Base-by-base conservation (phyloP, 805 yeast species). In the Lipomyces sp. region DNA sequence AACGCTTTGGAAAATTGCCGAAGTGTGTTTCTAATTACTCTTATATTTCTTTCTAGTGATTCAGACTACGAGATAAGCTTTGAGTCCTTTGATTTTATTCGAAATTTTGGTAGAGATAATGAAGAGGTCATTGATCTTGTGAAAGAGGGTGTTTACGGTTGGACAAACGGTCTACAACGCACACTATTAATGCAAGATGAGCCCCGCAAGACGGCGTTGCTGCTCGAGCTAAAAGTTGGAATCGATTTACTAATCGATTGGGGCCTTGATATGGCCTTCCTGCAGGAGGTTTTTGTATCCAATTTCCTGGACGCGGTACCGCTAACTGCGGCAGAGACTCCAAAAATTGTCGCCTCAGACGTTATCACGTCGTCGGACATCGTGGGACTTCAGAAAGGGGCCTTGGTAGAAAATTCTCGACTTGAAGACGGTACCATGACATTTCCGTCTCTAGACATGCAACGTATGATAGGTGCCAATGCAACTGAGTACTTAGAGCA, bases 1-100 rank as follows among this genome's bases (percentile, higher is more conserved):
- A 67, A 72, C 29, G 75, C 83, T 0, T 76, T 85, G 61, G 75
- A 75, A 29, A 67, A 73, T 10, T 72, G 83, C 24, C 62, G 82
- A 3, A 80, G 83, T 0, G 64, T 75, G 10, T 53, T 81, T 1
- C 57, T 84, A 6, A 82, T 79, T 15, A 77, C 78, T 2, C 32
- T 80, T n/a, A 63, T 77, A 7, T 71, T 75, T 4, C 62, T 73
- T 42, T 72, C 51, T 32, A 70, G 34, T 53, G 72, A 29, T 54
- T 48, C 53, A 3, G 69, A 72, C 32, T 61, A 48, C n/a, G 57
- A 39, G 2, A 30, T 63, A 53, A 42, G 59, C 32, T 48, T 60
- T 13, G 58, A 58, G 4, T 35, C 64, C 33, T 50, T 56, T 50
- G 48, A 60, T 24, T 64, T 53, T 33, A 13, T 67, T n/a, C 35